phyloP scores from a whole-genome alignment of 2,329 filamentous ascomycete genomes.

The Phyllosticta capitalensis region DNA sequence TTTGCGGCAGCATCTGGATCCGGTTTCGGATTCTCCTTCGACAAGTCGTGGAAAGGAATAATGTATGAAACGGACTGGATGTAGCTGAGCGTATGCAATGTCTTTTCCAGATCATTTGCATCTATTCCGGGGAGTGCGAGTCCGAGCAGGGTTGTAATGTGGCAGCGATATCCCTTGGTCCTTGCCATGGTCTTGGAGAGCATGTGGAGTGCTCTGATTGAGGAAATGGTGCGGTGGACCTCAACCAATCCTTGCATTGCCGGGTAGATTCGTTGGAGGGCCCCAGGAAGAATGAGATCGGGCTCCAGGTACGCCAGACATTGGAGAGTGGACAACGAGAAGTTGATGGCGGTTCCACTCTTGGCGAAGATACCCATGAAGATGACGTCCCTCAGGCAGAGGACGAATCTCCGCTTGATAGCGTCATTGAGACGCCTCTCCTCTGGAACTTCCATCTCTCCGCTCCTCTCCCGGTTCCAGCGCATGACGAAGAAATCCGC shows the following conservation, averaged over 20 bases:
- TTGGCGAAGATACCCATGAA: constrained; percentile 99
- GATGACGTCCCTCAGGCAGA: constrained; percentile 80
- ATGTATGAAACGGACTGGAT: constrained; percentile 95
- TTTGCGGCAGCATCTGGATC: background rate
- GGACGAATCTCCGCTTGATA: constrained; percentile 82
- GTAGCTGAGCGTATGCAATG: constrained; percentile 85
- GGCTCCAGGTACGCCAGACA: constrained; percentile 86
- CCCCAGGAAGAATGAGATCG: constrained; percentile 81
- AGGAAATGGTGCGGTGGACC: constrained; percentile 91
- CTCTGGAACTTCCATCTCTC: constrained; percentile 76
- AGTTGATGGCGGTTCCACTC: constrained; percentile 82
- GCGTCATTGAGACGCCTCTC: constrained; percentile 70
- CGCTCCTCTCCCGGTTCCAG: constrained; percentile 91
- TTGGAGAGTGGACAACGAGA: constrained; percentile 83
- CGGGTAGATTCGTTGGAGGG: constrained; percentile 90
- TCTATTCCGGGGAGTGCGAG: constrained; percentile 91
- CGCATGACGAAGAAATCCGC: constrained; percentile 95
- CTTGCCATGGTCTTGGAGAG: constrained; percentile 83
- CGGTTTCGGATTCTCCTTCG: constrained; percentile 39
- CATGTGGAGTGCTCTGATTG: constrained; percentile 83
- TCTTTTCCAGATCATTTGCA: constrained; percentile 95
- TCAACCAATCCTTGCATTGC: constrained; percentile 94
- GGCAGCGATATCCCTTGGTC: constrained; percentile 92
- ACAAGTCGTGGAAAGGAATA: constrained; percentile 81
- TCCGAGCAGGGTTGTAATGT: constrained; percentile 88